Conservation (phyloP, 2,329 filamentous ascomycete species). For the Fusarium kyushuense region DNA sequence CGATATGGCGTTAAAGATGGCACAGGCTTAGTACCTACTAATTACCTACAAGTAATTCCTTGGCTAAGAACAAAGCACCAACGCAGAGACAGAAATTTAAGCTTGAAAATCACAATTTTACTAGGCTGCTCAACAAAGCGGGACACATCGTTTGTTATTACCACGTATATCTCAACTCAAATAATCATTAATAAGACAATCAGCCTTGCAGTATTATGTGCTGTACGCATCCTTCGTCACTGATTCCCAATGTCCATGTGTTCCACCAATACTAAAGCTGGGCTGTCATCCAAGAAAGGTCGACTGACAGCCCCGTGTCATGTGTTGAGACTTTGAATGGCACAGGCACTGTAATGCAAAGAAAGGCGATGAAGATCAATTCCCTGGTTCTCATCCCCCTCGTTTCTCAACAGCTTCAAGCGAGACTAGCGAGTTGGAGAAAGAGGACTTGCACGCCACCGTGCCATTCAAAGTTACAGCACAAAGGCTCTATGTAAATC, state of each 20-base stretch:
- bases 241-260: constrained; percentile 16
- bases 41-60: constrained; percentile 16
- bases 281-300: constrained; percentile 11
- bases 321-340: constrained; percentile 22
- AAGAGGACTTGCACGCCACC: constrained; percentile 36
- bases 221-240: constrained; percentile 7
- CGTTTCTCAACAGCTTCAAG: constrained; percentile 29
- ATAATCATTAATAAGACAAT: background rate
- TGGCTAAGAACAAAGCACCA: constrained; percentile 39
- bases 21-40: no score
- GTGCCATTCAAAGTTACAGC: constrained; percentile 27
- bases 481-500: constrained; percentile 30
- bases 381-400: constrained; percentile 18
- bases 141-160: background rate
- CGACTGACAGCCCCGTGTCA: constrained; percentile 39
- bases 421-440: constrained; percentile 1
- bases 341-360: constrained; percentile 1
- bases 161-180: background rate
- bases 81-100: constrained; percentile 17
- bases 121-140: background rate
- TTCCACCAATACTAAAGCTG: constrained; percentile 17
- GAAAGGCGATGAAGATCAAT: constrained; percentile 32
- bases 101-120: constrained; percentile 26
- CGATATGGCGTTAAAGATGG: constrained; percentile 34
- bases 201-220: background rate